Conservation (phyloP, 352 stramenopile species). For the Globisporangium carolinianum region DNA sequence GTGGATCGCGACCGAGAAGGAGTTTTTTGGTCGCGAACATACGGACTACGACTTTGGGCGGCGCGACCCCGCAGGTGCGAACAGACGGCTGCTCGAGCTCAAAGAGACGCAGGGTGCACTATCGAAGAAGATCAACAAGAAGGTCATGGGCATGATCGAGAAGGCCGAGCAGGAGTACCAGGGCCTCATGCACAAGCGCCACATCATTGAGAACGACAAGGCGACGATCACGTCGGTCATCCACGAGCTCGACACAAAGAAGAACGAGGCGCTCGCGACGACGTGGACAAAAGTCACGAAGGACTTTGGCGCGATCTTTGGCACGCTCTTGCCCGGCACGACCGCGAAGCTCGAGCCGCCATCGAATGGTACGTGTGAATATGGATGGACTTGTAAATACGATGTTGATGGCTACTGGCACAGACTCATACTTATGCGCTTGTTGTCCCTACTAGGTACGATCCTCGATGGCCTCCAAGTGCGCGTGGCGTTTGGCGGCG, state of each 20-base stretch:
- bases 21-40: slow-evolving; percentile 95
- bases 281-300: slow-evolving; percentile 99
- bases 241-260: slow-evolving; percentile 98
- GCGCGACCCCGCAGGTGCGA: slow-evolving; percentile 79
- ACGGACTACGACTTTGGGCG: slow-evolving; percentile 98
- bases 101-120: slow-evolving; percentile 92
- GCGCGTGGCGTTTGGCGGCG: slow-evolving; percentile 97
- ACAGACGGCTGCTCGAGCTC: slow-evolving; percentile 84
- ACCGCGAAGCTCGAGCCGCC: slow-evolving; percentile 97
- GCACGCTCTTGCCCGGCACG: slow-evolving; percentile 95
- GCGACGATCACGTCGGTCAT: slow-evolving; percentile 99
- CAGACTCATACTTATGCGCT: slow-evolving; percentile 7
- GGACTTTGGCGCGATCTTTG: slow-evolving; percentile 99
- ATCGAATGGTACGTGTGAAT: slow-evolving; percentile 53
- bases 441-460: slow-evolving; percentile 32
- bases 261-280: slow-evolving; percentile 93
- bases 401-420: not conserved
- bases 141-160: slow-evolving; percentile 99
- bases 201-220: slow-evolving; percentile 99
- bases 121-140: slow-evolving; percentile 99
- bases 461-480: slow-evolving; percentile 96
- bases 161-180: slow-evolving; percentile 99
- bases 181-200: slow-evolving; percentile 95
- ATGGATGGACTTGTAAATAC: too few species aligned
- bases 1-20: slow-evolving; percentile 97